Conservation (phyloP, 2,329 filamentous ascomycete genomes). For the Diaporthe caulivora region DNA sequence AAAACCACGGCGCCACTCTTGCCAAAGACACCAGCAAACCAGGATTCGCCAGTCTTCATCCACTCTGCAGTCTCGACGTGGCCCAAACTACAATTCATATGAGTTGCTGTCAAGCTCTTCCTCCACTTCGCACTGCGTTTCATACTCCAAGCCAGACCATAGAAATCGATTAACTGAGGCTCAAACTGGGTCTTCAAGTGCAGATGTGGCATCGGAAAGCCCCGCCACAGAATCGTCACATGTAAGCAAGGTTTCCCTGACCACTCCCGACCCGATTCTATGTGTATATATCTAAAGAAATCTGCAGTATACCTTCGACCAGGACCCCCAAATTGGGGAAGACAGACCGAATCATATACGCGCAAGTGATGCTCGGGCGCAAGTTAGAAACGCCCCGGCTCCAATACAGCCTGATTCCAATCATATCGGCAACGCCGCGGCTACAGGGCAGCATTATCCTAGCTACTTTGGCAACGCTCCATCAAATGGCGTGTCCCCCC, state of each 20-base stretch:
- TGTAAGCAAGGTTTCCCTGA: not conserved
- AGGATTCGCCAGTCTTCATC: not conserved
- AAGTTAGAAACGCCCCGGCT: not conserved
- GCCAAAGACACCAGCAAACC: not conserved
- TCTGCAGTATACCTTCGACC: not conserved
- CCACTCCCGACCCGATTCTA: rapidly evolving
- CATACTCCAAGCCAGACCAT: not conserved
- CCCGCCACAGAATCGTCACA: not conserved
- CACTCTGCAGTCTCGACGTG: not conserved
- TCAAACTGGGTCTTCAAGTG: not conserved
- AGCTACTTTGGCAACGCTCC: not conserved
- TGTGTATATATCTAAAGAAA: not conserved
- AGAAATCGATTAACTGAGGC: not conserved
- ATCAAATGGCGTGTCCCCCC: not conserved
- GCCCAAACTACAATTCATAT: not conserved
- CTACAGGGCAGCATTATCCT: too few species aligned
- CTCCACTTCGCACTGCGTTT: not conserved
- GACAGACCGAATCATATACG: not conserved
- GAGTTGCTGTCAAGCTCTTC: not conserved
- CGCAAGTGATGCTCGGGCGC: not conserved
- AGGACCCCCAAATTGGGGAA: not conserved
- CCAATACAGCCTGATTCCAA: too few species aligned
- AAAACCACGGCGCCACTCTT: not conserved
- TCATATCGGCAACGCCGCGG: too few species aligned
- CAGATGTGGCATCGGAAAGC: not conserved